Base-by-base conservation (phyloP, 2,329 filamentous ascomycete genomes). In the Trichoderma lentiforme region DNA sequence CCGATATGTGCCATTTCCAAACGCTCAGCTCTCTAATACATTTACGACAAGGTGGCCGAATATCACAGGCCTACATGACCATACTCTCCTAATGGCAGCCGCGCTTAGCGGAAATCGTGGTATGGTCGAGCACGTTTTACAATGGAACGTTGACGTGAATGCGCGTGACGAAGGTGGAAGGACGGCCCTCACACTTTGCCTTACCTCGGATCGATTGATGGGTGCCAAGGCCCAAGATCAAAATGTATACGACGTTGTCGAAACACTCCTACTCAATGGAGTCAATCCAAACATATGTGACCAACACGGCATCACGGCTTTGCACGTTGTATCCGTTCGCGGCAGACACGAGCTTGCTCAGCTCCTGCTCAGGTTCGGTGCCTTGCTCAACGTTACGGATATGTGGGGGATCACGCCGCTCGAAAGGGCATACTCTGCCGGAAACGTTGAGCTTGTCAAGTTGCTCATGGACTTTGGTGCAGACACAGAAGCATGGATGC, bases 11-110 rank as follows among this genome's bases (percentile, higher is more conserved):
- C 34, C 58, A 6, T 28, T 43, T 28, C n/a, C 64, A 15, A 28
- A n/a, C 6, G 4, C 18, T 14, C 30, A 39, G 7, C 11, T 47
- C 3, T 36, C 18, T 21, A 12, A 21, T n/a, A 18, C 43, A 21
- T 1, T 62, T 34, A 3, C 39, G 15, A 28, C 28, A 18, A 28
- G 47, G 6, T 73, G 70, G 72, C 56, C 53, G 4, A 47, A 57
- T 6, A 51, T 70, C 14, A 70, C 7, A 14, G 69, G 67, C 2
- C 11, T 57, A 2, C 15, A 26, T 11, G 70, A 71, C 2, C 70
- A 74, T 15, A 74, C 71, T 2, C 32, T 70, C 3, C 57, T 77
- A 2, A 76, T 76, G 73, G 60, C 68, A 34, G 76, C 75, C 26
- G 74, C 73, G 6, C 65, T 66, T 9, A 74, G 53, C 8, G 73